Conservation (phyloP, 768 basidiomycete genomes). For the Scleroderma bovista region DNA sequence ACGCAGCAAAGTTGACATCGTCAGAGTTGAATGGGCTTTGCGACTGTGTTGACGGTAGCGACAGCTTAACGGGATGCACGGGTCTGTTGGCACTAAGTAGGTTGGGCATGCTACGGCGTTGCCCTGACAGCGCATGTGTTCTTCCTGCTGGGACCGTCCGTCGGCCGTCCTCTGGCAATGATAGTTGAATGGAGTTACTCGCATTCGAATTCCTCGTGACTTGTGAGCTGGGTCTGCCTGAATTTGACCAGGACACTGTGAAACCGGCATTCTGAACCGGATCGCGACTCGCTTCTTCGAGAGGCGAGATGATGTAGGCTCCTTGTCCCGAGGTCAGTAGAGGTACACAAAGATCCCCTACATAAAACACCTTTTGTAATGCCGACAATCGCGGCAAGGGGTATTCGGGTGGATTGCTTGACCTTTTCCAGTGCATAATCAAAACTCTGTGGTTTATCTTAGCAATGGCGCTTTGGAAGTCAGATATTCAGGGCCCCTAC, state of each 20-base stretch:
- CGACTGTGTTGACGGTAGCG: conserved; percentile 17
- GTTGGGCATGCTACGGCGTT: too few relatives aligned
- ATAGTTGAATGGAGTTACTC: conserved; percentile 42
- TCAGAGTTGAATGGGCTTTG: conserved; percentile 27
- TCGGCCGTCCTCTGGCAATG: not conserved
- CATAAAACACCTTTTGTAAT: conserved; percentile 70
- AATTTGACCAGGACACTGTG: conserved; percentile 69
- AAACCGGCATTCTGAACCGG: conserved; percentile 87
- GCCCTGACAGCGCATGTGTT: too few relatives aligned
- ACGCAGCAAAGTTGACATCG: conserved; percentile 58
- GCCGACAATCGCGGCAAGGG: conserved; percentile 69
- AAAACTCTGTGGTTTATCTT: conserved; percentile 56
- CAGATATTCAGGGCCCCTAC: conserved; percentile 39
- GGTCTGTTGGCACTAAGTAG: conserved; percentile 10
- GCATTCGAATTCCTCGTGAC: conserved; percentile 81
- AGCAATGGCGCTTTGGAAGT: not conserved
- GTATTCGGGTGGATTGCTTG: conserved; percentile 83
- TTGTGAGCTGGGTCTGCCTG: conserved; percentile 62
- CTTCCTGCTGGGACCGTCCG: not conserved
- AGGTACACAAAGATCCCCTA: not conserved
- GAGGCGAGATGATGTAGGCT: conserved; percentile 90
- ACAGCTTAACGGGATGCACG: conserved; percentile 24
- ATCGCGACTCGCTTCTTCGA: conserved; percentile 90
- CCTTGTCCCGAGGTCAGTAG: conserved; percentile 41
- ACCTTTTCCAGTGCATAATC: conserved; percentile 94